Conservation (phyloP, 768 basidiomycete species). For the Boletus subcaerulescens region DNA sequence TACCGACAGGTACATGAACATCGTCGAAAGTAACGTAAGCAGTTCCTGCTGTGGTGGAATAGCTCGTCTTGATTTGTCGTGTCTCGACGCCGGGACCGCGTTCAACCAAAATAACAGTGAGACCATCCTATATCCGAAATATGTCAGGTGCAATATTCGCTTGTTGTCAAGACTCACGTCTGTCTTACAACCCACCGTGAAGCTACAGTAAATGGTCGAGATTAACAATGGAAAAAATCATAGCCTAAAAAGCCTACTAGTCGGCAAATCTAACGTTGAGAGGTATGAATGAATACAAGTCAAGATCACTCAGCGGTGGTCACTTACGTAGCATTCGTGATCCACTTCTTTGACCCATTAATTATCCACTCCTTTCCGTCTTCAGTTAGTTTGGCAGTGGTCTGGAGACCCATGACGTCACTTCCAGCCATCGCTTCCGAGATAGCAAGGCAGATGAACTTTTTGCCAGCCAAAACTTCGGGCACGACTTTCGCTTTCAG, state of each 20-base stretch:
- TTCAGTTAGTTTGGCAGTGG: slow-evolving; percentile 57
- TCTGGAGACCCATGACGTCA: slow-evolving; percentile 63
- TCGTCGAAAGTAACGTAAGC: slow-evolving; percentile 80
- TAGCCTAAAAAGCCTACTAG: slow-evolving; percentile 15
- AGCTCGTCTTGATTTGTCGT: slow-evolving; percentile 75
- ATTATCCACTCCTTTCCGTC: slow-evolving; percentile 71
- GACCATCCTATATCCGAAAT: slow-evolving; percentile 40
- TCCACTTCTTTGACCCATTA: slow-evolving; percentile 76
- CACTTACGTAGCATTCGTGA: slow-evolving; percentile 53
- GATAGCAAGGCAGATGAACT: slow-evolving; percentile 73
- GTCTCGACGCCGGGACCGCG: slow-evolving; percentile 63
- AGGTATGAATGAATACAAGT: slow-evolving; percentile 1
- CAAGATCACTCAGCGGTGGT: neutral
- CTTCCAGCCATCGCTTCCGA: slow-evolving; percentile 73
- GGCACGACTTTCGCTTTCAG: slow-evolving; percentile 47
- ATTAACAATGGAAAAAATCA: neutral
- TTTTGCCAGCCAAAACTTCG: slow-evolving; percentile 58
- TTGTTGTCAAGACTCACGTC: slow-evolving; percentile 33
- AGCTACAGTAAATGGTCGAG: slow-evolving; percentile 38
- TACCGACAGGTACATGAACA: slow-evolving; percentile 82
- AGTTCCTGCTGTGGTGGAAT: slow-evolving; percentile 86
- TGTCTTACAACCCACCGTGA: slow-evolving; percentile 58
- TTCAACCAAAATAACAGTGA: slow-evolving; percentile 66
- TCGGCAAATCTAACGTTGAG: slow-evolving; percentile 39
- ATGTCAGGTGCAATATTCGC: slow-evolving; percentile 22